These are phyloP conservation scores for Potentilla sterilis DNA, from an alignment of 306 rosid species.

Conservation along the genomic window DNA sequence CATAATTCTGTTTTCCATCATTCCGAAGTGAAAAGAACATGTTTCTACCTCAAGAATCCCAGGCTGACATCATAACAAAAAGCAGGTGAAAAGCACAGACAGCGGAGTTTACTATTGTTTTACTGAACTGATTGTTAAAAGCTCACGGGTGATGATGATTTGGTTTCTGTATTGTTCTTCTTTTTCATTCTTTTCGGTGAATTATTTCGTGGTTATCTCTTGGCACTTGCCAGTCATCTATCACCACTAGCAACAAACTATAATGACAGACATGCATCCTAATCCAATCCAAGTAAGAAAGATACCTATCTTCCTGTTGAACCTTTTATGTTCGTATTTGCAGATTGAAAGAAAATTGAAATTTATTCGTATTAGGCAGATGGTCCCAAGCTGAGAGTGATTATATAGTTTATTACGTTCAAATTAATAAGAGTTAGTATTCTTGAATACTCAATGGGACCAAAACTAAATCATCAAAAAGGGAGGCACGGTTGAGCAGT, in stretches of 20 bases:
- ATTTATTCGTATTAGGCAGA: neutral
- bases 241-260: neutral
- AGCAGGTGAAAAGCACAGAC: neutral
- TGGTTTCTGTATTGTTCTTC: neutral
- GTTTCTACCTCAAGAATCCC: conserved; percentile 7
- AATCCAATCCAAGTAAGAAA: neutral
- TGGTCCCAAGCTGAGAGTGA: neutral
- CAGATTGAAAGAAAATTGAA: neutral
- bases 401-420: neutral
- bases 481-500: neutral
- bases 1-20: neutral
- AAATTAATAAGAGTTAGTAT: neutral
- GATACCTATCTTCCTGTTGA: neutral
- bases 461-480: neutral
- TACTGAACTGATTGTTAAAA: neutral
- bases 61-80: neutral
- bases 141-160: neutral
- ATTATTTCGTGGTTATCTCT: neutral
- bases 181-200: neutral
- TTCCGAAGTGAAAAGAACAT: conserved; percentile 5
- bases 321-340: neutral
- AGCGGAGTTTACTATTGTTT: neutral
- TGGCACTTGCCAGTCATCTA: neutral
- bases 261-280: neutral
- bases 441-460: neutral